A percentile compares a stretch with the other conserved stretches of the same genome.
Evolutionary conservation across 75 land plant species (phyloP).

Genomic region (Sequoiadendron giganteum): DNA sequence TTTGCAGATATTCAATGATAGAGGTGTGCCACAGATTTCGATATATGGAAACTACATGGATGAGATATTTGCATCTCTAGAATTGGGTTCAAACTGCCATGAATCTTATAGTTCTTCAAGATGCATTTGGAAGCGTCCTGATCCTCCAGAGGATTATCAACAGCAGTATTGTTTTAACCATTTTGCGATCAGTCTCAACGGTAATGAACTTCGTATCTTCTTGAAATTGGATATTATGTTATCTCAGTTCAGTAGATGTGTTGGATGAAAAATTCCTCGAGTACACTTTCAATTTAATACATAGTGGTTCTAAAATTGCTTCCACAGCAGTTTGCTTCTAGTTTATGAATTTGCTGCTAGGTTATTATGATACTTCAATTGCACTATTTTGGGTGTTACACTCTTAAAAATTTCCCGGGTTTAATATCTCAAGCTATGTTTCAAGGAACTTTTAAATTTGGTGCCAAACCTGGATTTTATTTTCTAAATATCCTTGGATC

Average conservation of each 20-base stretch:
- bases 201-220: conserved; percentile 7
- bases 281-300: background rate
- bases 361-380: background rate
- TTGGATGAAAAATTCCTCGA: background rate
- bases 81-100: conserved; percentile 15
- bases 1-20: conserved; percentile 33
- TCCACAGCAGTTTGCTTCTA: background rate
- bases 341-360: background rate
- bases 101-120: conserved; percentile 16
- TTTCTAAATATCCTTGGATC: background rate
- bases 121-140: conserved; percentile 35
- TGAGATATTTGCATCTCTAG: conserved; percentile 26
- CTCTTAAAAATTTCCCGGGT: background rate
- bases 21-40: conserved; percentile 22
- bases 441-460: background rate
- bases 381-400: background rate
- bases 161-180: conserved; percentile 46
- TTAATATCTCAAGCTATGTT: background rate
- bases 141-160: conserved; percentile 35
- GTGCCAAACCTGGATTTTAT: background rate
- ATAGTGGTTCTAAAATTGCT: background rate
- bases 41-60: conserved; percentile 47
- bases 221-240: background rate
- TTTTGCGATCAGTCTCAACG: conserved; percentile 37
- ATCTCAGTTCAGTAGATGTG: background rate